phyloP scores from a whole-genome alignment of 306 rosid species.

The Prosopis cineraria region DNA sequence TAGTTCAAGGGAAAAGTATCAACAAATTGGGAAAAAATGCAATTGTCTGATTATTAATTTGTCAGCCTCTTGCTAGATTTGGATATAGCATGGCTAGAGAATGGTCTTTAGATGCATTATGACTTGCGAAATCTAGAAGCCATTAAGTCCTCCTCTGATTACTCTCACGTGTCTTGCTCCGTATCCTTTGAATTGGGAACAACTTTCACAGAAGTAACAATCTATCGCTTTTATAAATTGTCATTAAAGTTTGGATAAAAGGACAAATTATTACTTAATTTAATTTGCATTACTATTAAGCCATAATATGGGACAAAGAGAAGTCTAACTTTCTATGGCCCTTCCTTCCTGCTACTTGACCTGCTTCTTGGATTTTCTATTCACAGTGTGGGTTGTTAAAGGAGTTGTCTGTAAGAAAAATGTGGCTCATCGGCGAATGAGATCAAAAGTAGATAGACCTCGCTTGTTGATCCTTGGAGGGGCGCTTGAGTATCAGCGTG shows the following conservation, averaged over 20 bases:
- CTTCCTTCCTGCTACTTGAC: not conserved
- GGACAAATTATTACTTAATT: not conserved
- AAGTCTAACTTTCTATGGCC: not conserved
- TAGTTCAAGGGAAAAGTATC: not conserved
- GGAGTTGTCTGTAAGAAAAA: slow-evolving; percentile 79
- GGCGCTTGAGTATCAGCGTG: slow-evolving; percentile 80
- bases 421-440: slow-evolving; percentile 38
- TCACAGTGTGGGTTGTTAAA: slow-evolving; percentile 56
- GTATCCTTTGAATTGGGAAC: not conserved
- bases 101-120: not conserved
- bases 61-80: not conserved
- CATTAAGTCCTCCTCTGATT: slow-evolving; percentile 8
- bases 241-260: not conserved
- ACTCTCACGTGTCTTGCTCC: not conserved
- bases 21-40: not conserved
- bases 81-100: not conserved
- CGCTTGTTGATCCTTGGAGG: slow-evolving; percentile 69
- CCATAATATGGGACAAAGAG: not conserved
- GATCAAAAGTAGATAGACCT: slow-evolving; percentile 51
- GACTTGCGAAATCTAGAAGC: not conserved
- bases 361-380: not conserved
- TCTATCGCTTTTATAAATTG: slow-evolving; percentile 2
- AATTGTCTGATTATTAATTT: not conserved
- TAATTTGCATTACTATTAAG: not conserved
- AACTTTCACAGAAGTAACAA: not conserved